A percentile compares a stretch with the other conserved stretches of the same genome.
Evolutionary conservation across 1,139 yeast species (phyloP).

Genomic region (Saccharomycopsis phalli): DNA sequence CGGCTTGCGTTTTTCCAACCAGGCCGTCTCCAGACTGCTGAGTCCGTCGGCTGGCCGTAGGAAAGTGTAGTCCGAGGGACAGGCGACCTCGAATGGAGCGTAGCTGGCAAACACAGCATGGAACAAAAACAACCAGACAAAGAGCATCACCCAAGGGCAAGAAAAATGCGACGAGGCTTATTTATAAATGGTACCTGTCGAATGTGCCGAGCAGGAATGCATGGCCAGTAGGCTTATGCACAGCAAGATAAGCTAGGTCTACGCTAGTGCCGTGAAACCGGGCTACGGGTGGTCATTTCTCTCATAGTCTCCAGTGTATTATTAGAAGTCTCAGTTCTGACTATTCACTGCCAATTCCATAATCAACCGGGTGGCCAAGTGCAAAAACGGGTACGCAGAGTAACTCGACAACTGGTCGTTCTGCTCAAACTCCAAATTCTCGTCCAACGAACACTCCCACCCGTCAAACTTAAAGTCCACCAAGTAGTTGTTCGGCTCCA

Average conservation of each 20-base stretch:
- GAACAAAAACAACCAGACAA: background rate
- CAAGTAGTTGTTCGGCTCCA: slow-evolving; percentile 89
- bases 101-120: background rate
- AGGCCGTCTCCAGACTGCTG: slow-evolving; percentile 3
- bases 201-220: no score
- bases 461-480: slow-evolving; percentile 98
- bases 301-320: no score
- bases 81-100: background rate
- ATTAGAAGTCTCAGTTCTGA: no score
- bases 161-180: no score
- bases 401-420: slow-evolving; percentile 76
- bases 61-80: background rate
- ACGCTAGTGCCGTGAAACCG: no score
- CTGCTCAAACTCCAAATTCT: slow-evolving; percentile 25
- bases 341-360: slow-evolving; percentile 95
- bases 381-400: slow-evolving; percentile 91
- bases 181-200: no score
- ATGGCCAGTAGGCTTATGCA: no score
- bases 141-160: background rate
- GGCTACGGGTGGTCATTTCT: no score
- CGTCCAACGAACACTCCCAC: slow-evolving; percentile 57
- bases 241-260: no score
- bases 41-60: slow-evolving; percentile 4
- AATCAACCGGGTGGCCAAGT: slow-evolving; percentile 81
- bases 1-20: slow-evolving; percentile 1